Conservation (phyloP, 257 asterid species). For the Oldenlandia corymbosa region DNA sequence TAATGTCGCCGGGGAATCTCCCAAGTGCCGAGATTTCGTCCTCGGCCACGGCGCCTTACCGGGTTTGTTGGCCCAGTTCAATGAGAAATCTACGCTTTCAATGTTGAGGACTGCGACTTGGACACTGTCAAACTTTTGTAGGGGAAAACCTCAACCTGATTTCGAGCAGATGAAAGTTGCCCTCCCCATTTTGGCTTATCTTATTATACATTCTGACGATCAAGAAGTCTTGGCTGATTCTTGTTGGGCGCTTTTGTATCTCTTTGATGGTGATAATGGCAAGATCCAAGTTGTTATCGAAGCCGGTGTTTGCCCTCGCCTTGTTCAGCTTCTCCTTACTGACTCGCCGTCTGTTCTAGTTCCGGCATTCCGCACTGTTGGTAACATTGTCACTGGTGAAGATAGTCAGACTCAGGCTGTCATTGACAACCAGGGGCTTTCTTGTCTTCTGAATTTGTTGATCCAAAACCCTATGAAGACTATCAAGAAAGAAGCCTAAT, state of each 20-base stretch:
- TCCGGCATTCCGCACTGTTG: conserved; percentile 87
- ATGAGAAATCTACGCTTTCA: conserved; percentile 69
- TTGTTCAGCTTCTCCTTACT: conserved; percentile 68
- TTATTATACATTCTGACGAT: conserved; percentile 57
- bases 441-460: conserved; percentile 56
- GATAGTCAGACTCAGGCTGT: conserved; percentile 79
- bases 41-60: conserved; percentile 67
- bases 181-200: conserved; percentile 60
- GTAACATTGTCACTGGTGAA: conserved; percentile 83
- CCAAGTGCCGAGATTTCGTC: conserved; percentile 87
- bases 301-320: conserved; percentile 74
- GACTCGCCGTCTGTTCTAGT: conserved; percentile 77
- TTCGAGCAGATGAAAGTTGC: conserved; percentile 62
- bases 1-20: conserved; percentile 89
- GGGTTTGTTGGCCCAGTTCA: conserved; percentile 67
- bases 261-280: conserved; percentile 76
- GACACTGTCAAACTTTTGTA: conserved; percentile 87
- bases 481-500: conserved; percentile 80
- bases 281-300: conserved; percentile 89
- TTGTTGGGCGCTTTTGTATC: conserved; percentile 90
- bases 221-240: conserved; percentile 90
- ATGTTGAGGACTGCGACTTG: conserved; percentile 93
- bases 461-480: conserved; percentile 55
- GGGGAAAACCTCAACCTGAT: conserved; percentile 93
- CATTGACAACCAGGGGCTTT: conserved; percentile 62